Conservation (phyloP, 371 early-diverging fungal species). For the Syncephalastrum racemosum region DNA sequence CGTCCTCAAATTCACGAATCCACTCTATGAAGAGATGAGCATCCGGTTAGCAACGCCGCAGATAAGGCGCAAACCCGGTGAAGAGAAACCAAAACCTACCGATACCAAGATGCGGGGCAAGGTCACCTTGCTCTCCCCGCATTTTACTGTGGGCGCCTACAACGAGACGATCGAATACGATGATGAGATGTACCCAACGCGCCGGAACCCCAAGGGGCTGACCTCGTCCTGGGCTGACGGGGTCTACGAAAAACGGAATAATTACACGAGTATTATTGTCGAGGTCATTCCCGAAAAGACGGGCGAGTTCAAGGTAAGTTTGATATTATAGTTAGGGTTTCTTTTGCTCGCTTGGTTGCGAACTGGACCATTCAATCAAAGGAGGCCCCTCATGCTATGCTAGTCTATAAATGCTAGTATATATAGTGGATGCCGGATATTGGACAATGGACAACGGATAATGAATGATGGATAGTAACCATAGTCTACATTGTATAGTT, state of each 20-base stretch:
- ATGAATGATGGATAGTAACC: not conserved
- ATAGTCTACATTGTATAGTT: constrained; percentile 44
- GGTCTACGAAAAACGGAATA: constrained; percentile 59
- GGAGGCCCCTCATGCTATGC: not conserved
- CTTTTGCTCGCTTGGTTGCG: not conserved
- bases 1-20: constrained; percentile 83
- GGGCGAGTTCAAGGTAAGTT: constrained; percentile 51
- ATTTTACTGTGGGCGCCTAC: constrained; percentile 74
- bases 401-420: too few species aligned
- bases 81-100: not conserved
- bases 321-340: not conserved
- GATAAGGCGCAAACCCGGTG: constrained; percentile 15
- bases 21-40: constrained; percentile 71
- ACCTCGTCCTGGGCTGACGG: constrained; percentile 45
- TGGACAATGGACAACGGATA: not conserved
- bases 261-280: constrained; percentile 59
- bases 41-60: constrained; percentile 63
- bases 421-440: too few species aligned
- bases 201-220: constrained; percentile 15
- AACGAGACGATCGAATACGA: constrained; percentile 87
- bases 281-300: constrained; percentile 55
- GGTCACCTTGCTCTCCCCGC: constrained; percentile 65
- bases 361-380: too few species aligned
- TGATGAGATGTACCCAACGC: constrained; percentile 51
- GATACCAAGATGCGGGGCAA: constrained; percentile 24